These are phyloP conservation scores for Acacia pycnantha DNA, from an alignment of 331 rosid species.

Conservation along the genomic window DNA sequence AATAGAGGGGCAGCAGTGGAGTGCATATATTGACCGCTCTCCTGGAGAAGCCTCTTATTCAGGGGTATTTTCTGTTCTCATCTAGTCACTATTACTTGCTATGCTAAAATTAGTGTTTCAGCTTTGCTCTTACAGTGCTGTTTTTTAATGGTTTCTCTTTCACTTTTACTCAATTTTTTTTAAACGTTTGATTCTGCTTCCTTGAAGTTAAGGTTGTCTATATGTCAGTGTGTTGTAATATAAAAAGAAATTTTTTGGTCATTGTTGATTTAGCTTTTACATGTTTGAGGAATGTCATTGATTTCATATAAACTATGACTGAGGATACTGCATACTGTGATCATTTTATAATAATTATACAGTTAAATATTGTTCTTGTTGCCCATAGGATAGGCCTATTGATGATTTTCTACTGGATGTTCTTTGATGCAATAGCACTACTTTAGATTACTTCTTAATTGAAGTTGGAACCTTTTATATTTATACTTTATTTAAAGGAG, in stretches of 20 bases:
- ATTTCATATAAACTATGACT: not conserved
- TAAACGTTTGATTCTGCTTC: not conserved
- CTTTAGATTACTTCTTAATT: not conserved
- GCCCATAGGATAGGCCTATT: not conserved
- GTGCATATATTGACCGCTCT: conserved; percentile 91
- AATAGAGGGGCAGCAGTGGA: conserved; percentile 81
- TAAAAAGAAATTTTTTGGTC: not conserved
- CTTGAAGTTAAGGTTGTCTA: conserved; percentile 5
- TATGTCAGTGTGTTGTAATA: not conserved
- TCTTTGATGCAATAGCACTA: not conserved
- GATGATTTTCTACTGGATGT: not conserved
- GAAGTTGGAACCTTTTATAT: not conserved
- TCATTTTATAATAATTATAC: not conserved
- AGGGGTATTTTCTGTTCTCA: conserved; percentile 44
- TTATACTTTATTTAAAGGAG: not conserved
- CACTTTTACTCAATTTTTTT: not conserved
- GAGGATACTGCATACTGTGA: not conserved
- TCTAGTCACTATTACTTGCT: conserved; percentile 11
- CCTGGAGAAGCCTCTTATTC: conserved; percentile 79
- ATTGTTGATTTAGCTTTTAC: not conserved
- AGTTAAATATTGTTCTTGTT: not conserved
- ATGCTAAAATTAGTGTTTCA: not conserved
- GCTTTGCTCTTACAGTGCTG: not conserved
- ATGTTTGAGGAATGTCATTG: not conserved
- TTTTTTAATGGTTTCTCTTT: conserved; percentile 1